A percentile compares a stretch with the other conserved stretches of the same genome.
Conservation (phyloP, 305 asterid species). For the Solanum chacoense region DNA sequence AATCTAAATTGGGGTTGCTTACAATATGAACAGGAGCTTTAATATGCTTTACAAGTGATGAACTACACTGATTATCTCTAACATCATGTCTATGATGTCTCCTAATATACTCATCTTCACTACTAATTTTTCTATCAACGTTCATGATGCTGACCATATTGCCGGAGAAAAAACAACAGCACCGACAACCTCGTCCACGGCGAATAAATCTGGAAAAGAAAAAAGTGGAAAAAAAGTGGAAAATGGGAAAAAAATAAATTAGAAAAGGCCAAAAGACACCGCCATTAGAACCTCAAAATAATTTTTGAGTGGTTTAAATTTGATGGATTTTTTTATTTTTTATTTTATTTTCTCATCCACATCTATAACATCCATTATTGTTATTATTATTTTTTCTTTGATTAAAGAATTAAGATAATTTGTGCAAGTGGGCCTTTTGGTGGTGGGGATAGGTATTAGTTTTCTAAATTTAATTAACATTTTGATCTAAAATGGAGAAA, state of each 20-base stretch:
- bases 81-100: slow-evolving; percentile 71
- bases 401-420: not conserved
- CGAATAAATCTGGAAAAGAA: not conserved
- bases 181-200: not conserved
- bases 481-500: slow-evolving; percentile 21
- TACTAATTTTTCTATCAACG: slow-evolving; percentile 26
- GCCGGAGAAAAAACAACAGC: not conserved
- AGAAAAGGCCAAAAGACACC: slow-evolving; percentile 46
- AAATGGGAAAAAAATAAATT: slow-evolving; percentile 12
- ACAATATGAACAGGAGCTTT: slow-evolving; percentile 86
- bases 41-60: slow-evolving; percentile 69
- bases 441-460: not conserved
- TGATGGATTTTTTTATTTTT: not conserved
- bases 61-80: slow-evolving; percentile 62
- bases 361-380: slow-evolving; percentile 9
- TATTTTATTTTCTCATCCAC: slow-evolving; percentile 21
- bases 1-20: slow-evolving; percentile 14
- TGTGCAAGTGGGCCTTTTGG: not conserved
- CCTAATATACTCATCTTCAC: slow-evolving; percentile 56
- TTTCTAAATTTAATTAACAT: not conserved
- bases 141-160: slow-evolving; percentile 35
- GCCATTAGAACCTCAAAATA: slow-evolving; percentile 43
- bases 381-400: not conserved
- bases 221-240: slow-evolving; percentile 1
- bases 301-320: slow-evolving; percentile 30